phyloP scores from a whole-genome alignment of 2,329 filamentous ascomycete species.

The Pestalotiopsis sp. region DNA sequence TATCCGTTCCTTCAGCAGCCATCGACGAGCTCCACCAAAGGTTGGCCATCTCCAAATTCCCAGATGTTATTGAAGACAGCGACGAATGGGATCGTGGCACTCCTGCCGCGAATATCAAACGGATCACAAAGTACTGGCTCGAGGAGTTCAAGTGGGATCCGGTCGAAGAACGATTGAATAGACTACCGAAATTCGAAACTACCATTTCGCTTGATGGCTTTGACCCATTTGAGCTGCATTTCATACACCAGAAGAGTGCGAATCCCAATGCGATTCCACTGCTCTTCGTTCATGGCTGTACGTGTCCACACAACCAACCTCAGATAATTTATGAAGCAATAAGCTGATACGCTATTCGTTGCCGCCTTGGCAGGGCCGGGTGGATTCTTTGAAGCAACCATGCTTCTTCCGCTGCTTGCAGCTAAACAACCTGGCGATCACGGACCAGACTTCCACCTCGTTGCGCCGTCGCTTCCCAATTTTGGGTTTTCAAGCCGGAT shows the following conservation, averaged over 20 bases:
- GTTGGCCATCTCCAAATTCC: background rate
- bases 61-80: background rate
- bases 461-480: conserved; percentile 37
- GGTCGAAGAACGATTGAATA: conserved; percentile 16
- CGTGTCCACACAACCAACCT: background rate
- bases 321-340: background rate
- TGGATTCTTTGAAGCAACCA: background rate
- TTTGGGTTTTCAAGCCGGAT: conserved; percentile 36
- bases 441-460: conserved; percentile 34
- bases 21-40: background rate
- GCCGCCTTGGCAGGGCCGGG: background rate
- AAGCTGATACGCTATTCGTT: background rate
- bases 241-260: conserved; percentile 16
- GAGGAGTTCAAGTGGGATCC: conserved; percentile 3
- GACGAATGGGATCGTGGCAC: background rate
- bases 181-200: conserved; percentile 15
- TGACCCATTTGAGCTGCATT: conserved; percentile 18
- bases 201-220: conserved; percentile 15
- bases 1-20: background rate
- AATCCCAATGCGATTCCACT: conserved; percentile 15
- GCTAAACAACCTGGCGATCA: background rate
- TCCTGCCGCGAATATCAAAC: background rate
- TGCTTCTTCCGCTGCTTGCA: background rate
- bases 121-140: background rate
- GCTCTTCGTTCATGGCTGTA: conserved; percentile 20